Evolutionary conservation across 805 yeast species (phyloP), one percentile per base, ranked within the genome.

Genomic region (Metschnikowia noctiluminum): DNA sequence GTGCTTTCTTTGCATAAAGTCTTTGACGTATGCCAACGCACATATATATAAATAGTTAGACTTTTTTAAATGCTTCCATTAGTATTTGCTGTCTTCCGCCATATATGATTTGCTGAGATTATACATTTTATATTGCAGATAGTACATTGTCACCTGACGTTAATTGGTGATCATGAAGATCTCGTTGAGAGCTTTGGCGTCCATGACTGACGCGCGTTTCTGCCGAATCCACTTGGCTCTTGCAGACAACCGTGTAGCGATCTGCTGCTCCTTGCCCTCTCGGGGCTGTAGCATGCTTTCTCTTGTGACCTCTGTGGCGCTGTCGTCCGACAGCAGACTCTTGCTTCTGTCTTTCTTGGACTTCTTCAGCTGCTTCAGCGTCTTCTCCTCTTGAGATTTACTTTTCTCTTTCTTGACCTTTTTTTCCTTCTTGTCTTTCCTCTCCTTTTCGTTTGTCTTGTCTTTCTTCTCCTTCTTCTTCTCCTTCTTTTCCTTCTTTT

Each of bases 201-300:
- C 98, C 83, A 86, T 80, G 0, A 91, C 89, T 1, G 97, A 92
- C 10, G 96, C 94, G 59, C 94, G 79, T 64, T 92, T 92, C 65
- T 90, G 96, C 56, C 78, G 85, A 47, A 92, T 91, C 85, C 89
- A 91, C 65, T 81, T 85, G 21, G 95, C 84, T 64, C 98, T 80
- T 4, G 87, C 87, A 1, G 95, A 65, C 16, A 70, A 57, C 48
- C 76, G 62, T 1, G 70, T 64, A 1, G 75, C 64, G 7, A 70
- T 65, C 8, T 28, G 46, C 28, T 49, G 46, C 2, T 50, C 51
- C n/a, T 45, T 50, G 31, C 43, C 48, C 28, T 51, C 58, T 28
- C 52, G 55, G 12, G 64, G 62, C 26, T 52, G 50, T 28, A 62
- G 57, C 65, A 61, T 61, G 46, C 60, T 59, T 15, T 60, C 62